Evolutionary conservation across 352 stramenopile species (phyloP).

Genomic region (Globisporangium paddicum): DNA sequence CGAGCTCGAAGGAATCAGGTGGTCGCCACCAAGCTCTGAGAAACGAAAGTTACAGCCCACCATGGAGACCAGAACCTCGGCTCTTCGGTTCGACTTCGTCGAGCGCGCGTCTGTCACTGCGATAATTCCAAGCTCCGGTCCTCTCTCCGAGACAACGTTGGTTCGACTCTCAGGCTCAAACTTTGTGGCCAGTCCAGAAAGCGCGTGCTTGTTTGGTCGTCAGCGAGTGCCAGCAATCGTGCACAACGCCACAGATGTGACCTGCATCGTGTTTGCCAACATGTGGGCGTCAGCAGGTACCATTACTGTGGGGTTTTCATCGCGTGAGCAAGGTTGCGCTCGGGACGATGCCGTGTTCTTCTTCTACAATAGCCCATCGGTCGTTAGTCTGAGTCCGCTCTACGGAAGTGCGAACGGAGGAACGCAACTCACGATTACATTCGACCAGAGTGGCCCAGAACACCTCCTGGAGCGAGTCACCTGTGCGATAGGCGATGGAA

Average conservation of each 20-base stretch:
- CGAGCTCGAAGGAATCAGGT: neutral
- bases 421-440: slow-evolving; percentile 26
- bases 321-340: slow-evolving; percentile 31
- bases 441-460: slow-evolving; percentile 1
- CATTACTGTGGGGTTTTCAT: slow-evolving; percentile 24
- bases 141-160: slow-evolving; percentile 21
- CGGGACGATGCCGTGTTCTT: slow-evolving; percentile 19
- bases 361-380: slow-evolving; percentile 23
- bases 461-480: slow-evolving; percentile 10
- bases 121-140: slow-evolving; percentile 25
- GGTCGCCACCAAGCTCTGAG: neutral
- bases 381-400: slow-evolving; percentile 3
- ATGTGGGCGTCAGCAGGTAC: slow-evolving; percentile 12
- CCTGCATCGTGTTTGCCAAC: slow-evolving; percentile 24
- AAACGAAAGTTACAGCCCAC: neutral
- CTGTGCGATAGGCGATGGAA: slow-evolving; percentile 20
- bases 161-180: slow-evolving; percentile 23
- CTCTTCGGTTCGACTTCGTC: slow-evolving; percentile 22
- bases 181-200: slow-evolving; percentile 22
- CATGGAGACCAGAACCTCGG: neutral
- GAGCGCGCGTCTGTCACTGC: slow-evolving; percentile 22
- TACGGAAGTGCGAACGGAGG: slow-evolving; percentile 17
- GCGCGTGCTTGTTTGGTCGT: slow-evolving; percentile 25
- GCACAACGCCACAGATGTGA: slow-evolving; percentile 23
- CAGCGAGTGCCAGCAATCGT: slow-evolving; percentile 25